Percentiles rank a stretch among this genome's conserved stretches.
Conservation (phyloP, 1,284 basidiomycete genomes). For the Ustilago tritici region DNA sequence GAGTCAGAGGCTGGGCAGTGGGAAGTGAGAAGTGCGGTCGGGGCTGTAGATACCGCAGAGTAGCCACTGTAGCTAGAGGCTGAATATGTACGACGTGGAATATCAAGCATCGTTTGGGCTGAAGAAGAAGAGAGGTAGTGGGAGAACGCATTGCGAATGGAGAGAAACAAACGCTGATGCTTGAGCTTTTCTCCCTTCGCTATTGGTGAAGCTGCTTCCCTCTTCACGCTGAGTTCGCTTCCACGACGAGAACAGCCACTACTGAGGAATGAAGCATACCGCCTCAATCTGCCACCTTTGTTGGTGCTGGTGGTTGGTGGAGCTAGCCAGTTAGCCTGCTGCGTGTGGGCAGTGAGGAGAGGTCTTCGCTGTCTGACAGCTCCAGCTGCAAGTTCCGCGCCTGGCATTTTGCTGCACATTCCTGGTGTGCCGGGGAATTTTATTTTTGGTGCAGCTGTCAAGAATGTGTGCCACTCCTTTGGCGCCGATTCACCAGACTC, state of each 20-base stretch:
- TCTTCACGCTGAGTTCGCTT: too few relatives aligned
- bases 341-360: not conserved
- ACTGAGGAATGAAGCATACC: not conserved
- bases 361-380: conserved; percentile 2
- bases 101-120: too few relatives aligned
- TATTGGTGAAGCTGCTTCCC: not conserved
- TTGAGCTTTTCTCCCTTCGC: not conserved
- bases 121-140: too few relatives aligned
- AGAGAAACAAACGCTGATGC: not conserved
- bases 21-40: not conserved
- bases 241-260: not conserved
- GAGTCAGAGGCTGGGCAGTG: not conserved
- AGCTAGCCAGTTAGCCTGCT: not conserved
- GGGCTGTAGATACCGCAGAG: not conserved
- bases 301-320: not conserved
- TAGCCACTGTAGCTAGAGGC: not conserved
- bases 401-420: conserved; percentile 7
- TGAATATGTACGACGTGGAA: not conserved
- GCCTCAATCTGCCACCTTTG: not conserved
- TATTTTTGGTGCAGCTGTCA: not conserved
- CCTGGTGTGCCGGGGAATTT: not conserved
- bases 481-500: too few relatives aligned
- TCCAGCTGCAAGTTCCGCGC: not conserved
- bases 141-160: not conserved
- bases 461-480: not conserved